A percentile compares a stretch with the other conserved stretches of the same genome.
Conservation (phyloP, 352 stramenopile genomes). For the Globisporangium parvum region DNA sequence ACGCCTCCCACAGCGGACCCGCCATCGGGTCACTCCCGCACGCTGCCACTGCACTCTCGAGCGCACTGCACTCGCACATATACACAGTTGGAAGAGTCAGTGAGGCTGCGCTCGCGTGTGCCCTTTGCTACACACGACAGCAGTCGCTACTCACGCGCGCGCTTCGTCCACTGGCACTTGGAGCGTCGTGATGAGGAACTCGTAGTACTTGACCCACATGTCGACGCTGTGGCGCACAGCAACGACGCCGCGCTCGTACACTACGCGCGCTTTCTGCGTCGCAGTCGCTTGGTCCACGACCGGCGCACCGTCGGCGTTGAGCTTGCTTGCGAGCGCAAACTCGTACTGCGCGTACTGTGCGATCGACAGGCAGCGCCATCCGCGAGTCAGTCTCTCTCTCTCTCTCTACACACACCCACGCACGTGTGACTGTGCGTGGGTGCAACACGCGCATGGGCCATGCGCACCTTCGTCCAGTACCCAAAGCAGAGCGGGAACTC, state of each 20-base stretch:
- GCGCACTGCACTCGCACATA: conserved; percentile 20
- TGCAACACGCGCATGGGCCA: neutral
- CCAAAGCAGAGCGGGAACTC: conserved; percentile 82
- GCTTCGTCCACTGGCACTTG: conserved; percentile 58
- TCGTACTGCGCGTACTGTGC: conserved; percentile 69
- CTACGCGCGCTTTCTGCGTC: conserved; percentile 33
- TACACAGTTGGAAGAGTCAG: neutral
- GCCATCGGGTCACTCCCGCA: conserved; percentile 62
- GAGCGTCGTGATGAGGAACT: conserved; percentile 64
- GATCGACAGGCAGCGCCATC: neutral
- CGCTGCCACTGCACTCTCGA: conserved; percentile 49
- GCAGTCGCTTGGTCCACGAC: conserved; percentile 39
- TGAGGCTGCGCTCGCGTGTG: neutral
- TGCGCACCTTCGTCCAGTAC: conserved; percentile 81
- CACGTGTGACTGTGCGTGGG: neutral
- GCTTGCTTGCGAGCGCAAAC: conserved; percentile 27
- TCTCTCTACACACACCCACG: no score
- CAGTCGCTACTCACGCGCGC: conserved; percentile 27
- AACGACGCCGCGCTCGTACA: conserved; percentile 67
- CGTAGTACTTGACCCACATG: conserved; percentile 84
- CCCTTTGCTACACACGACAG: neutral
- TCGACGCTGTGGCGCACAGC: conserved; percentile 66
- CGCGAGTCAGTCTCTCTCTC: neutral
- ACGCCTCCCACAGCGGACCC: conserved; percentile 69
- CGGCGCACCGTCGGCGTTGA: conserved; percentile 30